A percentile compares a stretch with the other conserved stretches of the same genome.
Conservation (phyloP, 805 yeast species). For the Yarrowia alimentaria region DNA sequence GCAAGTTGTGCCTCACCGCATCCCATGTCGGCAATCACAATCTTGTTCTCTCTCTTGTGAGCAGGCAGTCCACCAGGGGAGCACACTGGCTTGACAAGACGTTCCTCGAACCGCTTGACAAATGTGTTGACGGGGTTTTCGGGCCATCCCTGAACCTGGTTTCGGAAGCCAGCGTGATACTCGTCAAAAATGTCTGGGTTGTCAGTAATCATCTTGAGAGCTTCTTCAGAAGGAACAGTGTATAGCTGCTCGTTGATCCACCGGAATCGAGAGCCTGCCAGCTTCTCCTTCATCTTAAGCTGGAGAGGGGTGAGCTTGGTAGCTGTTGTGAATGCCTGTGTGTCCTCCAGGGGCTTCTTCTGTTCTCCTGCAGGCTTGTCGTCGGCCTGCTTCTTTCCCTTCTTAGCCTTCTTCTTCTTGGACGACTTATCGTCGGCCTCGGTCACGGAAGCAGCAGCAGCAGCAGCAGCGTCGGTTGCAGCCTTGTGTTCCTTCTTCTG, state of each 20-base stretch:
- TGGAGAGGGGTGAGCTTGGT: constrained; percentile 47
- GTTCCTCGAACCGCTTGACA: constrained; percentile 61
- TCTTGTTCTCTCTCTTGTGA: constrained; percentile 47
- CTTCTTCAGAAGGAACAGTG: constrained; percentile 76
- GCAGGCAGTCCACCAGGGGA: constrained; percentile 95
- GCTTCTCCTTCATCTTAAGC: constrained; percentile 91
- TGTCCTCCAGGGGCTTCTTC: too few species aligned
- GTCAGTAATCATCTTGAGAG: constrained; percentile 64
- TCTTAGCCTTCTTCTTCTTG: constrained; percentile 24
- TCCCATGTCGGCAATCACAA: constrained; percentile 96
- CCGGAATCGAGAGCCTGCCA: constrained; percentile 92
- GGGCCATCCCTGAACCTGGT: constrained; percentile 97
- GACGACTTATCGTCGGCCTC: constrained; percentile 6
- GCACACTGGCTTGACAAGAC: constrained; percentile 60
- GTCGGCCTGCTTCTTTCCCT: constrained; percentile 30
- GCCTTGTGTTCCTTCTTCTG: constrained; percentile 29
- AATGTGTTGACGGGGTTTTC: constrained; percentile 96
- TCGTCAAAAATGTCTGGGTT: constrained; percentile 91
- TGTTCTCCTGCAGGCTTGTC: constrained; percentile 27
- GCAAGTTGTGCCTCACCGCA: constrained; percentile 96
- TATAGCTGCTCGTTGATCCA: constrained; percentile 98
- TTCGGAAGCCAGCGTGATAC: constrained; percentile 91
- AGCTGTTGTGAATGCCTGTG: constrained; percentile 16
- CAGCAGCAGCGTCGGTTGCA: constrained; percentile 10
- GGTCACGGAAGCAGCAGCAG: constrained; percentile 21